These are phyloP conservation scores for Bryoerythrophyllum caledonicum DNA, from an alignment of 225 moss, liverwort and hornwort species.

Conservation along the genomic window DNA sequence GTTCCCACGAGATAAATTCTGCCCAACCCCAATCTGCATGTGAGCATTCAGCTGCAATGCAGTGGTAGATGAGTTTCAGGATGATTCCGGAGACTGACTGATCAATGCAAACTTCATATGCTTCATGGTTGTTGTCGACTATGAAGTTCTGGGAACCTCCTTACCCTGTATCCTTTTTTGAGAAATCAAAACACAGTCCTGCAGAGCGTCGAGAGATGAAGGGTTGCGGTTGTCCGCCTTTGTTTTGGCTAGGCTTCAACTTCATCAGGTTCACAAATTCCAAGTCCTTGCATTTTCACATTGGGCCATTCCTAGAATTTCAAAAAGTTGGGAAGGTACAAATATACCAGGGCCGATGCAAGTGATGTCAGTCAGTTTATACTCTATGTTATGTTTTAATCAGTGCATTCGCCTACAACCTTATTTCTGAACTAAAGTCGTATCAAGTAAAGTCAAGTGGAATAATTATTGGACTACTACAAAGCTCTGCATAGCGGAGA, in stretches of 20 bases:
- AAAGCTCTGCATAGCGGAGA: neutral
- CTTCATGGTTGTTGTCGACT: neutral
- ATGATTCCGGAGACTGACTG: constrained; percentile 1
- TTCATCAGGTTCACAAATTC: constrained; percentile 88
- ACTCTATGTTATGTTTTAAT: neutral
- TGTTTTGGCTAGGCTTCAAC: constrained; percentile 73
- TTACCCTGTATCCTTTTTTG: constrained; percentile 75
- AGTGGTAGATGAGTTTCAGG: neutral
- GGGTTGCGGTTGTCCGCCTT: constrained; percentile 90
- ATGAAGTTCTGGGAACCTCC: constrained; percentile 1
- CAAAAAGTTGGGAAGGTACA: constrained; percentile 18
- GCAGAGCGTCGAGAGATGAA: constrained; percentile 93
- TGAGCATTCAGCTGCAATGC: neutral
- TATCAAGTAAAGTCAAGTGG: neutral
- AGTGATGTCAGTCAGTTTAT: constrained; percentile 1
- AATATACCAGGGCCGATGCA: constrained; percentile 14
- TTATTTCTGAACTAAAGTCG: constrained; percentile 1
- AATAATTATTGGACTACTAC: neutral
- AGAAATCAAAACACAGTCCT: constrained; percentile 94
- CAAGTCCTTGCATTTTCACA: constrained; percentile 74
- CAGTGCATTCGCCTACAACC: constrained; percentile 14
- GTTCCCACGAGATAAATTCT: constrained; percentile 96
- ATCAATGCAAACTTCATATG: neutral
- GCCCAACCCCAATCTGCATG: constrained; percentile 23
- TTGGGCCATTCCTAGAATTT: constrained; percentile 26